These are phyloP conservation scores for Fusarium austroafricanum DNA, from an alignment of 2,329 filamentous ascomycete species.

Conservation along the genomic window DNA sequence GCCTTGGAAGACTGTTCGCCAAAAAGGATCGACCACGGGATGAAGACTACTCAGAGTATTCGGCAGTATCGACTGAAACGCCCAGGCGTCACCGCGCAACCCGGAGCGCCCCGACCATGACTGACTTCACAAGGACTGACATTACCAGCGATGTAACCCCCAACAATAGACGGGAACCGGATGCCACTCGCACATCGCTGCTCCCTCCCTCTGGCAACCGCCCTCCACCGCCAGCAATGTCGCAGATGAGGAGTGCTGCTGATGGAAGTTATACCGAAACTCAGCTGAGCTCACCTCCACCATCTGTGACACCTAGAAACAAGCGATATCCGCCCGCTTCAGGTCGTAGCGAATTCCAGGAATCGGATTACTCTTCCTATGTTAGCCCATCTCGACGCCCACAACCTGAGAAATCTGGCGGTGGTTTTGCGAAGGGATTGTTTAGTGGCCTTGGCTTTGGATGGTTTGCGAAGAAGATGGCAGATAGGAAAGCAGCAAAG, in stretches of 20 bases:
- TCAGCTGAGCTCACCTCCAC: conserved; percentile 52
- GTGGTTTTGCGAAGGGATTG: conserved; percentile 67
- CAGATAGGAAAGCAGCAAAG: conserved; percentile 62
- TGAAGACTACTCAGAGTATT: conserved; percentile 73
- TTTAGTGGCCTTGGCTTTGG: conserved; percentile 74
- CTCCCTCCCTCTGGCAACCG: conserved; percentile 61
- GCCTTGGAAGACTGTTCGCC: conserved; percentile 70
- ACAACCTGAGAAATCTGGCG: conserved; percentile 57
- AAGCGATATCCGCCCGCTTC: conserved; percentile 59
- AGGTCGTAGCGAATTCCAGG: conserved; percentile 57
- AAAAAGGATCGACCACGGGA: conserved; percentile 63
- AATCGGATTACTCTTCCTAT: conserved; percentile 70
- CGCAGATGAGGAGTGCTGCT: conserved; percentile 60
- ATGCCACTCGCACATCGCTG: conserved; percentile 54
- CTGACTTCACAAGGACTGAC: conserved; percentile 55
- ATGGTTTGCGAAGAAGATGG: conserved; percentile 74
- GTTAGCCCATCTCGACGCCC: conserved; percentile 71
- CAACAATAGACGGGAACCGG: conserved; percentile 43
- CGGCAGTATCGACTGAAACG: conserved; percentile 71
- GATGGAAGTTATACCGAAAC: conserved; percentile 59
- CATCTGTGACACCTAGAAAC: conserved; percentile 59
- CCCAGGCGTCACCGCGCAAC: conserved; percentile 61
- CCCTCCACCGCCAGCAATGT: conserved; percentile 50
- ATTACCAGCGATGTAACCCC: conserved; percentile 47
- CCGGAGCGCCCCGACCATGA: conserved; percentile 55